Evolutionary conservation across 306 rosid genomes (phyloP).

Genomic region (Nissolia schottii): DNA sequence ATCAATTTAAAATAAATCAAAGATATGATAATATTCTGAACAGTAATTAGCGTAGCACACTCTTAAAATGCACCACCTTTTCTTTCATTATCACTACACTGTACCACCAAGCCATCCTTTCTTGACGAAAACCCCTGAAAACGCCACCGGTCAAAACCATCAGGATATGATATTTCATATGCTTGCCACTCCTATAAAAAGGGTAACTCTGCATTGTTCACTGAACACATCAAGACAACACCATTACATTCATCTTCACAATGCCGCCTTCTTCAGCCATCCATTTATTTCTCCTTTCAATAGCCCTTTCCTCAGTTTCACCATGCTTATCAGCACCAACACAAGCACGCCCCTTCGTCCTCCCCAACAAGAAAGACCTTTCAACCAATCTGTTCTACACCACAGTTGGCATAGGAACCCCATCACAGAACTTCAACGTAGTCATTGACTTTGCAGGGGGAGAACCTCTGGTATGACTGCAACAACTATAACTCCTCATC

Average conservation of each 20-base stretch:
- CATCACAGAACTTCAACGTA: slow-evolving; percentile 16
- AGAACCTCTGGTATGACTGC: slow-evolving; percentile 32
- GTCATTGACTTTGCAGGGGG: slow-evolving; percentile 35
- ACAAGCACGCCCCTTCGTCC: slow-evolving; percentile 16
- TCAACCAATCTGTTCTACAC: slow-evolving; percentile 36
- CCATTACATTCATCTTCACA: not conserved
- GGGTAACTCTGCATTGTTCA: not conserved
- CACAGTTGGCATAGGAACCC: slow-evolving; percentile 39
- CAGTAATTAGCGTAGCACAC: too few relatives aligned
- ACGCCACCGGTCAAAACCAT: not conserved
- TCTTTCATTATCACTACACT: too few relatives aligned
- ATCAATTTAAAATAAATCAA: too few relatives aligned
- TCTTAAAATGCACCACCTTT: too few relatives aligned
- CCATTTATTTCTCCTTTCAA: slow-evolving; percentile 12
- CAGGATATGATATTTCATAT: not conserved
- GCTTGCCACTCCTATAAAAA: not conserved
- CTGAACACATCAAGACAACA: not conserved
- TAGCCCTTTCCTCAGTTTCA: slow-evolving; percentile 10
- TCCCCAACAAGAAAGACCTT: slow-evolving; percentile 34
- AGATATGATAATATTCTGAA: too few relatives aligned
- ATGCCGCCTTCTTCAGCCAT: slow-evolving; percentile 11
- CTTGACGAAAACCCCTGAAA: not conserved
- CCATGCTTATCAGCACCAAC: not conserved
- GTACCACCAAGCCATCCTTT: not conserved
- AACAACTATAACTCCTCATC: slow-evolving; percentile 33